These are phyloP conservation scores for Aechmea fasciata DNA, from an alignment of 176 grass and related monocot genomes.

Conservation along the genomic window DNA sequence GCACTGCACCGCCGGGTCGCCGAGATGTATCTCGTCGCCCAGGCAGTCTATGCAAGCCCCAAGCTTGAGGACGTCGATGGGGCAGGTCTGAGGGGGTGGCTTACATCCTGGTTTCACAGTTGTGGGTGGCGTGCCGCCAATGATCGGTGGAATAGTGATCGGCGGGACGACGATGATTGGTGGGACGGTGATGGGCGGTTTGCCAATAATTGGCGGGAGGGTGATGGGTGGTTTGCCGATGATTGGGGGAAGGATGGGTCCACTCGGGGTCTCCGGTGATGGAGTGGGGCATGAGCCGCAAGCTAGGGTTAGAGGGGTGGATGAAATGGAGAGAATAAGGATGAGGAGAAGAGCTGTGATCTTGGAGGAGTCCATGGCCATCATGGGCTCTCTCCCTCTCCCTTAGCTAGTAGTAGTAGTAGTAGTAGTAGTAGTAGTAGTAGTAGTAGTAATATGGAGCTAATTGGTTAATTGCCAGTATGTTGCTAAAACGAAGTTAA, in stretches of 20 bases:
- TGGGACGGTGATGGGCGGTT: background rate
- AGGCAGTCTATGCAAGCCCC: conserved; percentile 45
- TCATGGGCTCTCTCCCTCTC: no score
- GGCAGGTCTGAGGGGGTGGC: conserved; percentile 36
- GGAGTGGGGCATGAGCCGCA: conserved; percentile 9
- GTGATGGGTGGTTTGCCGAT: background rate
- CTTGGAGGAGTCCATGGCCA: conserved; percentile 46
- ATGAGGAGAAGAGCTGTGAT: conserved; percentile 43
- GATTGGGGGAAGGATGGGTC: background rate
- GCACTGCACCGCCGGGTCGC: conserved; percentile 43
- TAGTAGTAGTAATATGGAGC: no score
- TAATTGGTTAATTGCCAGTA: no score
- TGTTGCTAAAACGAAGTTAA: no score
- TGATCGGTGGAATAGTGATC: background rate
- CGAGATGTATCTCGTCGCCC: conserved; percentile 42
- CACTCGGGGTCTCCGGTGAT: background rate
- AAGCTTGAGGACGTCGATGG: conserved; percentile 52
- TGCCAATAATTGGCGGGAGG: background rate
- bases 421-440: no score
- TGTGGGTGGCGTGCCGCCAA: conserved; percentile 7
- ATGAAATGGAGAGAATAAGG: conserved; percentile 40
- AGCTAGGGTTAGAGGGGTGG: conserved; percentile 23
- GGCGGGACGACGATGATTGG: background rate
- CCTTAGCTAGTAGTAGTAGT: no score
- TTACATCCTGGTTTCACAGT: conserved; percentile 17